These are phyloP conservation scores for Fraxinus nigra DNA, from an alignment of 305 asterid species.

Conservation along the genomic window DNA sequence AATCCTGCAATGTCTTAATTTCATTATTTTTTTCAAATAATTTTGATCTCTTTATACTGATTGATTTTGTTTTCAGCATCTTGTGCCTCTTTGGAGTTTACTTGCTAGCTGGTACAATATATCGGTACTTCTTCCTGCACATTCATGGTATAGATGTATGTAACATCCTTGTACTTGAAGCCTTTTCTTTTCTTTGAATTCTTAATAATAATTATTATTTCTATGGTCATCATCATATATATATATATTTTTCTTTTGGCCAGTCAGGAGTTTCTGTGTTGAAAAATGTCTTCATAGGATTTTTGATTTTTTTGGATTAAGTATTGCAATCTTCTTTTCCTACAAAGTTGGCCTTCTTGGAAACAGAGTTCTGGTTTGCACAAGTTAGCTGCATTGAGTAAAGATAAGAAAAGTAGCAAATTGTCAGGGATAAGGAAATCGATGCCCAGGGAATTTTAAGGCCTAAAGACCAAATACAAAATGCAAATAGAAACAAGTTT, in stretches of 20 bases:
- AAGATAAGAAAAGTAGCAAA: neutral
- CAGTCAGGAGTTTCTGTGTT: neutral
- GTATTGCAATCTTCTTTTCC: neutral
- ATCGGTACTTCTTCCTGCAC: conserved; percentile 70
- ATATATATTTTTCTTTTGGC: neutral
- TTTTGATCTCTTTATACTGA: conserved; percentile 12
- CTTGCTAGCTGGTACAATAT: conserved; percentile 70
- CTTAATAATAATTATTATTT: neutral
- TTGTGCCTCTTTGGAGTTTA: conserved; percentile 80
- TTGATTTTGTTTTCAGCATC: conserved; percentile 44
- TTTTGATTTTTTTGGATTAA: neutral
- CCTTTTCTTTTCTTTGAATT: neutral
- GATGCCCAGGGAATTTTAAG: neutral
- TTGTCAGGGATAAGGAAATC: neutral
- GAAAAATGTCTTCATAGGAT: neutral
- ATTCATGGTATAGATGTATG: conserved; percentile 94
- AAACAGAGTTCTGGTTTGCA: neutral
- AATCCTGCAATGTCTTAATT: neutral
- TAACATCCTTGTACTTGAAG: conserved; percentile 15
- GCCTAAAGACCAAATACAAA: neutral
- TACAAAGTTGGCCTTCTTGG: neutral
- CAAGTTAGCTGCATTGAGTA: neutral
- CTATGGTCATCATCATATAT: neutral
- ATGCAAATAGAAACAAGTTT: neutral
- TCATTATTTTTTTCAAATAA: neutral